These are phyloP conservation scores for Exophiala bonariae DNA, from an alignment of 2,329 filamentous ascomycete genomes.

Conservation along the genomic window DNA sequence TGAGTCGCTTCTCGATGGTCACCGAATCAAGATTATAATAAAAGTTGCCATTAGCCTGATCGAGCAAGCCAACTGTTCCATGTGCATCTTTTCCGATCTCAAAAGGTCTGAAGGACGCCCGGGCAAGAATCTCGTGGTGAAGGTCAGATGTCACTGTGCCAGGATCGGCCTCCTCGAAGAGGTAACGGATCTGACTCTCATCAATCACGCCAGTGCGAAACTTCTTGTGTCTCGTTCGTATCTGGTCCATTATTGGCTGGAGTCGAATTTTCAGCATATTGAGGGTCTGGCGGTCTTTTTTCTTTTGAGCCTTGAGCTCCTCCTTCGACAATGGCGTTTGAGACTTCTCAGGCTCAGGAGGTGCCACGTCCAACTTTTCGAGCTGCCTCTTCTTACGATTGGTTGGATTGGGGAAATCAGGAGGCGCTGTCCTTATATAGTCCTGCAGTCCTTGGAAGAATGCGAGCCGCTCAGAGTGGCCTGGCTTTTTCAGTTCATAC, in stretches of 20 bases:
- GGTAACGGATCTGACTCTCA: conserved; percentile 71
- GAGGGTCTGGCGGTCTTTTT: conserved; percentile 77
- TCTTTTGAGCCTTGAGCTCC: conserved; percentile 76
- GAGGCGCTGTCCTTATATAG: conserved; percentile 76
- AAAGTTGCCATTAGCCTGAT: conserved; percentile 76
- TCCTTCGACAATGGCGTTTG: conserved; percentile 68
- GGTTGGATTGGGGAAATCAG: conserved; percentile 81
- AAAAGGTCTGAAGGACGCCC: conserved; percentile 68
- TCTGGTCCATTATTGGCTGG: conserved; percentile 95
- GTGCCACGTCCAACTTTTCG: conserved; percentile 73
- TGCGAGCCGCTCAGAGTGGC: conserved; percentile 63
- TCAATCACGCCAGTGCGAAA: conserved; percentile 81
- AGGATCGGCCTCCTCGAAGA: conserved; percentile 81
- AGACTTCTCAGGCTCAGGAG: conserved; percentile 66
- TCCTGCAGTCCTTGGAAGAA: conserved; percentile 76
- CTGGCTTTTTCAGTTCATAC: conserved; percentile 68
- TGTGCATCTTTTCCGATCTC: conserved; percentile 78
- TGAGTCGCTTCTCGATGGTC: conserved; percentile 92
- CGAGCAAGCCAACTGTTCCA: conserved; percentile 72
- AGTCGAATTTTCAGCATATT: conserved; percentile 86
- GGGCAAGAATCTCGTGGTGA: conserved; percentile 53
- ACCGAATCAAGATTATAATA: conserved; percentile 94
- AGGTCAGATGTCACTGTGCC: conserved; percentile 62
- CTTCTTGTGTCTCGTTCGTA: conserved; percentile 84
- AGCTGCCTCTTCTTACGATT: conserved; percentile 85